These are phyloP conservation scores for Russula earlei DNA, from an alignment of 768 basidiomycete genomes.

Conservation along the genomic window DNA sequence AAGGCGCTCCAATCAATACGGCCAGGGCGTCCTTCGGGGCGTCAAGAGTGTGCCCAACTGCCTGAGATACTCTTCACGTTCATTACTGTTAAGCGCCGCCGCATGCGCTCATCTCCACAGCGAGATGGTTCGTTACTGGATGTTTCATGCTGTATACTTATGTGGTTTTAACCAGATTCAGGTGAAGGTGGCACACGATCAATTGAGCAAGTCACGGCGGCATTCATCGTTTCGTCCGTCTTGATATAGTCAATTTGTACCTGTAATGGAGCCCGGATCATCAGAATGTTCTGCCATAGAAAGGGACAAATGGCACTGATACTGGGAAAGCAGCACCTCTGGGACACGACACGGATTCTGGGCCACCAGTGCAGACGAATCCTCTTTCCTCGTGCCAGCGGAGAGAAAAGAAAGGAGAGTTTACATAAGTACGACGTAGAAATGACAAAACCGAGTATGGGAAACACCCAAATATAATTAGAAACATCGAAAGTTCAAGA, in stretches of 20 bases:
- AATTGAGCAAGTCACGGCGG: neutral
- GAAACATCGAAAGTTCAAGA: neutral
- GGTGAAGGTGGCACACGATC: neutral
- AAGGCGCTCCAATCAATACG: neutral
- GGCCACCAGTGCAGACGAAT: neutral
- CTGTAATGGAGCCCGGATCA: neutral
- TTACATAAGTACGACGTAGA: constrained; percentile 11
- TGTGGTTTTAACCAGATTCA: neutral
- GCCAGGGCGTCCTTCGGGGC: neutral
- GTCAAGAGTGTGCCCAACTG: neutral
- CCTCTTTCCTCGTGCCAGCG: neutral
- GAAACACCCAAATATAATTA: constrained; percentile 4
- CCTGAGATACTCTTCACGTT: neutral
- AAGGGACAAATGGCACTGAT: neutral
- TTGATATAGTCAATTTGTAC: neutral
- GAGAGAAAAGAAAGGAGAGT: neutral
- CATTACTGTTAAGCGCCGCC: neutral
- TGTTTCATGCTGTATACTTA: neutral
- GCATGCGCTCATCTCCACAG: neutral
- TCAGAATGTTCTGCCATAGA: neutral
- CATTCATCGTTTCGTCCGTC: neutral
- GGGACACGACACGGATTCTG: neutral
- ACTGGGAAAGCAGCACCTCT: neutral
- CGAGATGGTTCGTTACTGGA: neutral
- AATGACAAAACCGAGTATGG: neutral